Percentiles rank a stretch among this genome's conserved stretches.
Evolutionary conservation across 75 land plant species (phyloP).

Genomic region (Pinus albicaulis): DNA sequence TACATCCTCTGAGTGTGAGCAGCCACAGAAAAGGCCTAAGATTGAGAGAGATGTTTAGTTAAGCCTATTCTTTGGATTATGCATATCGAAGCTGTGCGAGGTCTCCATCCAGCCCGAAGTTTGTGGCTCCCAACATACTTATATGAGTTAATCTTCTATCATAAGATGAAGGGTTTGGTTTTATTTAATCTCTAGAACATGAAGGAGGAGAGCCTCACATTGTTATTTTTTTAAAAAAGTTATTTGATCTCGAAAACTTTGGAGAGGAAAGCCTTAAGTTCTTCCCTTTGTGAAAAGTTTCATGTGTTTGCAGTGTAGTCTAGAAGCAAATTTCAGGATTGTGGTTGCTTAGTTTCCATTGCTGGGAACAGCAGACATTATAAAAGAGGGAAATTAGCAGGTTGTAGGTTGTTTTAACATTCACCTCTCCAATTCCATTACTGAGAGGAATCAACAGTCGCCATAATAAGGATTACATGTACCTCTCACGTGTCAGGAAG

Average conservation of each 20-base stretch:
- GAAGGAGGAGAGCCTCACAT: background rate
- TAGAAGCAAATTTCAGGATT: slow-evolving; percentile 2
- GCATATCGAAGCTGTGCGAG: background rate
- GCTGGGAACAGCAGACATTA: background rate
- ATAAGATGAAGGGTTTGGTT: background rate
- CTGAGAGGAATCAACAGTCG: background rate
- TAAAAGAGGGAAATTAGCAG: background rate
- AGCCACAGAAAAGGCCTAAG: slow-evolving; percentile 9
- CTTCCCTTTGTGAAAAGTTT: background rate
- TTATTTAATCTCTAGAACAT: slow-evolving; percentile 3
- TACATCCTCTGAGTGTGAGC: background rate
- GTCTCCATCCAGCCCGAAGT: background rate
- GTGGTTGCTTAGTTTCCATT: background rate
- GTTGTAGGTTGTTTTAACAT: background rate
- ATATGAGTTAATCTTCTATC: background rate
- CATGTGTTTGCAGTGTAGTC: background rate
- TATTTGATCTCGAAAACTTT: slow-evolving; percentile 1
- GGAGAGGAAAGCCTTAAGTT: slow-evolving; percentile 6
- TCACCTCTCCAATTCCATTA: slow-evolving; percentile 5
- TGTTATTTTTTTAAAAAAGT: background rate
- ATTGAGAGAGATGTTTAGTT: slow-evolving; percentile 6
- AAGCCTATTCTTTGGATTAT: background rate
- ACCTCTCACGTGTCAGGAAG: background rate
- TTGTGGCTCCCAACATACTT: background rate
- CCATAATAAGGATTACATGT: background rate